Evolutionary conservation across 2,329 filamentous ascomycete genomes (phyloP), one percentile per base, ranked within the genome.

Genomic region (Colletotrichum destructivum): DNA sequence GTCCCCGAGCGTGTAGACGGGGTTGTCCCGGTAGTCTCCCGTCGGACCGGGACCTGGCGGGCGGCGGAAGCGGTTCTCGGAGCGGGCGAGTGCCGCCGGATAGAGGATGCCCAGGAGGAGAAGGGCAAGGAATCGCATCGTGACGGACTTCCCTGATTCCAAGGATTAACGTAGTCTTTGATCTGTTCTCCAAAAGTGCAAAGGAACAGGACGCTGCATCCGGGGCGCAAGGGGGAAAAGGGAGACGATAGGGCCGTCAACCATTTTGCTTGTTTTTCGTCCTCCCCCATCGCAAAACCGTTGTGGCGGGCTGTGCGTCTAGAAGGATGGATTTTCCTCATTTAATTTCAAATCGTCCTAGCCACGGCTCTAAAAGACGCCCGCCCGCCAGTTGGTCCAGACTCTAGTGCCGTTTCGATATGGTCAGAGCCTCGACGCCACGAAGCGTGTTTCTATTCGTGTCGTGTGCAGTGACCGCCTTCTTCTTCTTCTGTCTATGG

Each of bases 21-120:
- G 76, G 56, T 78, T 78, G 38, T 79, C 76, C 56, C 74, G 74
- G 55, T 71, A 78, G 35, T 73, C 40, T 6, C 56, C 46, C 11
- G 18, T 49, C n/a, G 47, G 51, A 13, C 47, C 46, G 21, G 51
- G 51, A 38, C 21, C 46, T 23, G 65, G 49, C 18, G 57, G 51
- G 18, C 47, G 31, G 47, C 44, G 42, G 65, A 61, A 63, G 61
- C 49, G 11, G 61, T 31, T 31, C 13, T 55, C 61, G 23, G 61
- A 54, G 61, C 38, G 49, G 7, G 38, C 61, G 16, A 49, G n/a
- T 42, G 21, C 6, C 26, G 21, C 16, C 38, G 61, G 23, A 12
- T 26, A 42, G 3, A 55, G 16, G 16, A 26, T 18, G 18, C 61
- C 38, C 11, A 63, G 23, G 11, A 63, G 35, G 16, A 54, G 8